Base-by-base conservation (phyloP, 768 basidiomycete genomes). In the Tricholoma furcatifolium region DNA sequence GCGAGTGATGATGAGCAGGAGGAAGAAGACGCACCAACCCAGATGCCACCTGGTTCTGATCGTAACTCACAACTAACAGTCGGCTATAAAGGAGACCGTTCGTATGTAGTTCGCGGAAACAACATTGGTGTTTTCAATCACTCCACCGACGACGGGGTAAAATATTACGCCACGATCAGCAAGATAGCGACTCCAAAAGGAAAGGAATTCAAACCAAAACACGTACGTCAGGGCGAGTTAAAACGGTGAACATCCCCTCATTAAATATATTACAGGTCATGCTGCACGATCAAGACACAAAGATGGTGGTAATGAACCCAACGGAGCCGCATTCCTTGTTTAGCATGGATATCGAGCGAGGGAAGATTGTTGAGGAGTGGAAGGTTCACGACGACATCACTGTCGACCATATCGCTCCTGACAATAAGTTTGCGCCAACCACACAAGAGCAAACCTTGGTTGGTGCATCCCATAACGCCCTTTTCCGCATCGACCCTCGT, bases 281-380 rank as follows among this genome's bases (percentile, higher is more conserved):
- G 95, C 72, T 98, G 31, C 95, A 98, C 65, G 90, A 96, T 59
- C 92, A 94, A 83, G 97, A 99, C 68, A 81, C 84, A 40, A 93
- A 92, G 72, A 94, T 99, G 94, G 73, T 99, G 49, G 67, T 99
- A 51, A 91, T 91, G 82, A 88, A 97, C 65, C 85, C 92, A 3
- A 67, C 70, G 35, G 83, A 93, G 35, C 85, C 88, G 3, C 83
- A 92, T 62, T 86, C 93, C 0, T 73, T 99, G 39, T 97, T 84
- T 72, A 84, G 78, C 58, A 84, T 98, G 81, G 97, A 99, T 71
- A 82, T 99, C 56, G 89, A 96, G 69, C 85, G 85, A 21, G 97
- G 93, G 39, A 96, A 97, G 70, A 85, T 99, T 24, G 93, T 98
- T 18, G 97, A 99, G 66, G 97, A 99, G 67, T 98, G 93, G 94